Evolutionary conservation across 164 flowering plant genomes (phyloP).

Genomic region (Vitis cinerea): DNA sequence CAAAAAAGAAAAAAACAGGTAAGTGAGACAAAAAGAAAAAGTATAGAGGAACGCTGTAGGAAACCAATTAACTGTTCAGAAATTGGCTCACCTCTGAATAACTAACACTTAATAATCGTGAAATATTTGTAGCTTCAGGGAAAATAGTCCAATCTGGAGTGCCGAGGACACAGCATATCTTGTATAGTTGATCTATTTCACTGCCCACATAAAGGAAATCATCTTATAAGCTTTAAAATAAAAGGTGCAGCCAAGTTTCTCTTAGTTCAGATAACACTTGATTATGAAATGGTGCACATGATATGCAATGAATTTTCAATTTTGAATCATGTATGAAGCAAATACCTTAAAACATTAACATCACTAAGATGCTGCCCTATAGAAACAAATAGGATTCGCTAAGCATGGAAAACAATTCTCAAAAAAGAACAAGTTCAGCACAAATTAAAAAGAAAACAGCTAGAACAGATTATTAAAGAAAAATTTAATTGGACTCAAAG

Average conservation of each 20-base stretch:
- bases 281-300: too few relatives aligned
- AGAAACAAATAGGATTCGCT: too few relatives aligned
- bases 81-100: conserved; percentile 42
- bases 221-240: neutral
- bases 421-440: too few relatives aligned
- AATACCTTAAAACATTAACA: too few relatives aligned
- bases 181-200: conserved; percentile 79
- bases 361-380: too few relatives aligned
- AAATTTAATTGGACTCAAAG: too few relatives aligned
- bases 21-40: neutral
- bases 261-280: neutral
- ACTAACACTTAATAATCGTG: conserved; percentile 37
- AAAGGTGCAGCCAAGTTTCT: neutral
- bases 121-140: conserved; percentile 51
- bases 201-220: conserved; percentile 33
- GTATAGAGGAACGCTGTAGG: neutral
- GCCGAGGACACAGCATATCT: conserved; percentile 77
- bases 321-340: too few relatives aligned
- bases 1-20: conserved; percentile 1
- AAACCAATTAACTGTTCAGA: neutral
- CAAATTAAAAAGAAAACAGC: too few relatives aligned
- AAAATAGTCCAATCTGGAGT: conserved; percentile 60
- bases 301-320: too few relatives aligned
- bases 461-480: too few relatives aligned
- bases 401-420: too few relatives aligned